phyloP scores from a whole-genome alignment of 176 grass and related monocot genomes.

The Alloteropsis semialata region DNA sequence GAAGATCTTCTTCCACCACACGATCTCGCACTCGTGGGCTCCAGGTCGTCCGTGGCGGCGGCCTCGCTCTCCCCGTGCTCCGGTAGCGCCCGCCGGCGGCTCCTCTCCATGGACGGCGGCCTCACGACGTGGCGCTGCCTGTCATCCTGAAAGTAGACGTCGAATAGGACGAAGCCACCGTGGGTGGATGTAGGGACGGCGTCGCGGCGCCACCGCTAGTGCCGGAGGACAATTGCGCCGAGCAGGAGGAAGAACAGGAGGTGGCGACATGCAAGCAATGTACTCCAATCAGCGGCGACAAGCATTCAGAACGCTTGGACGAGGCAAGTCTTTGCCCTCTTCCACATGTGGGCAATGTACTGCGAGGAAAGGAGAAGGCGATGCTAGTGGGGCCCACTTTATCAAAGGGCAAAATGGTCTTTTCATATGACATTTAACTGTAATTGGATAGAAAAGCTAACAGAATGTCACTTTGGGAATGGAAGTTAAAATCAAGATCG shows the following conservation, averaged over 20 bases:
- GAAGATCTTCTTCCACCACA: constrained; percentile 45
- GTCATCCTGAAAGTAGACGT: constrained; percentile 27
- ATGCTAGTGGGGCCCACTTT: too few species aligned
- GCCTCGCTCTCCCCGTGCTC: not conserved
- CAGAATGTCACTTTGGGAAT: too few species aligned
- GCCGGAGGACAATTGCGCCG: not conserved
- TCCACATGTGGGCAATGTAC: too few species aligned
- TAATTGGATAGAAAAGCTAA: too few species aligned
- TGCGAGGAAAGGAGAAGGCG: too few species aligned
- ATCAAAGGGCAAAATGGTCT: too few species aligned
- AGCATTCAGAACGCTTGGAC: not conserved
- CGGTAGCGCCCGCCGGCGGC: not conserved
- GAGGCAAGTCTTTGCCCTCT: constrained; percentile 25
- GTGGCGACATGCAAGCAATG: not conserved
- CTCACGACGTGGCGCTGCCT: not conserved
- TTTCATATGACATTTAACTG: too few species aligned
- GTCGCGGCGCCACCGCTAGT: not conserved
- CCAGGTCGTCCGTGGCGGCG: constrained; percentile 13
- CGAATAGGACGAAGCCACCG: constrained; percentile 46
- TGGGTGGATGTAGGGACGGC: not conserved
- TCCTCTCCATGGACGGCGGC: constrained; percentile 23
- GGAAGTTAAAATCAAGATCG: too few species aligned
- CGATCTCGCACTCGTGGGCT: constrained; percentile 40
- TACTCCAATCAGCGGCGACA: not conserved
- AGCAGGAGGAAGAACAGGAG: constrained; percentile 13